Evolutionary conservation across 768 basidiomycete species (phyloP).

Genomic region (Suillus bovinus): DNA sequence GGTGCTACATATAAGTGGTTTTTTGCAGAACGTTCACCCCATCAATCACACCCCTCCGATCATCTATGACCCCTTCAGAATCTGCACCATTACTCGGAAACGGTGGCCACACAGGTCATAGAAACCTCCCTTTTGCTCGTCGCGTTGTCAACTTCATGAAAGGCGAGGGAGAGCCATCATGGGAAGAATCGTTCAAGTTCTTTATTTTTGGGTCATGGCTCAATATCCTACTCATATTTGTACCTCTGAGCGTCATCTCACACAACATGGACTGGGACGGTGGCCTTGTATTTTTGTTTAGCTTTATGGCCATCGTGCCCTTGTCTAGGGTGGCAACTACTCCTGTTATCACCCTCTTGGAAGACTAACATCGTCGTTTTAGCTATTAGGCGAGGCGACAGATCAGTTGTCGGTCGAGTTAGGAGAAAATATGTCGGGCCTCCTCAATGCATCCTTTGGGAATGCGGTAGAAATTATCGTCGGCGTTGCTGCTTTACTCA

Average conservation of each 20-base stretch:
- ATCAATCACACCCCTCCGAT: background rate
- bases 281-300: conserved; percentile 71
- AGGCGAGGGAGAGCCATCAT: conserved; percentile 65
- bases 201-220: conserved; percentile 68
- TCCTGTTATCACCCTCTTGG: background rate
- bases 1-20: background rate
- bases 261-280: conserved; percentile 75
- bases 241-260: conserved; percentile 69
- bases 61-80: conserved; percentile 21
- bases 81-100: conserved; percentile 47
- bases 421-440: background rate
- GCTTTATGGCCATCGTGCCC: conserved; percentile 83
- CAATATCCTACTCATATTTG: conserved; percentile 77
- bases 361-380: background rate
- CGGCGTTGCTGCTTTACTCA: no score
- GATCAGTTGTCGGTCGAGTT: background rate
- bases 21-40: background rate
- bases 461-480: no score
- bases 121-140: conserved; percentile 22
- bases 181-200: conserved; percentile 54
- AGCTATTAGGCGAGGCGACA: background rate
- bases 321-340: conserved; percentile 40
- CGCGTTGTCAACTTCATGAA: conserved; percentile 40
- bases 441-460: no score
- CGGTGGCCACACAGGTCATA: conserved; percentile 24